A percentile compares a stretch with the other conserved stretches of the same genome.
These are phyloP conservation scores for Coemansia sp. DNA, from an alignment of 192 early-diverging fungal genomes.

Conservation along the genomic window DNA sequence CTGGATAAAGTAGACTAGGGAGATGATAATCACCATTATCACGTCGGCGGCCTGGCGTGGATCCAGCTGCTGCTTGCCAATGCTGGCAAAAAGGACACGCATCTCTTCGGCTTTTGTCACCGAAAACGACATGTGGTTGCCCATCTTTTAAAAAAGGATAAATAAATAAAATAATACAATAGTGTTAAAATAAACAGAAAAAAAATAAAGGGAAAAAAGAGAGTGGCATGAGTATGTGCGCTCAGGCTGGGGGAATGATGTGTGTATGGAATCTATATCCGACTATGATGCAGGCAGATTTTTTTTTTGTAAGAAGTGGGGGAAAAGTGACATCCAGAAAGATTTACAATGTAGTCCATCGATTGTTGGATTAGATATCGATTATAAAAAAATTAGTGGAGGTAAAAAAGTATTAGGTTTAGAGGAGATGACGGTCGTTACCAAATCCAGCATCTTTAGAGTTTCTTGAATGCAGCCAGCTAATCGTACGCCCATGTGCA, in stretches of 20 bases:
- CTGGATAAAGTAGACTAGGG: conserved; percentile 27
- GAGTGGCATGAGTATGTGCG: not conserved
- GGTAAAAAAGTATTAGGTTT: not conserved
- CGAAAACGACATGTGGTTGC: conserved; percentile 10
- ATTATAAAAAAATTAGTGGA: not conserved
- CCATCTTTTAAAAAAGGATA: conserved; percentile 1
- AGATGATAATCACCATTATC: not conserved
- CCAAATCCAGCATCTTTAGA: conserved; percentile 7
- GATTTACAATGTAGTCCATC: not conserved
- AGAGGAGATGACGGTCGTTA: not conserved
- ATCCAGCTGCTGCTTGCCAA: not conserved
- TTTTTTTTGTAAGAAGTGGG: no score
- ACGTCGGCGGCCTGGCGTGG: conserved; percentile 4
- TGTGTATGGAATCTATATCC: conserved; percentile 4
- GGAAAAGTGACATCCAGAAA: not conserved
- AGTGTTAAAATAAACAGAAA: not conserved
- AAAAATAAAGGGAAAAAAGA: not conserved
- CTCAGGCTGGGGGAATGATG: not conserved
- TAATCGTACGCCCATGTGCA: not conserved
- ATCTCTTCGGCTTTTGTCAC: not conserved
- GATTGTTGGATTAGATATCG: not conserved
- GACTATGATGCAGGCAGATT: not conserved
- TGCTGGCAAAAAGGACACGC: not conserved
- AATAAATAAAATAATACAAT: not conserved
- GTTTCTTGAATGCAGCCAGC: not conserved